Evolutionary conservation across 2,329 filamentous ascomycete genomes (phyloP).

Genomic region (Coleophoma eucalyptorum): DNA sequence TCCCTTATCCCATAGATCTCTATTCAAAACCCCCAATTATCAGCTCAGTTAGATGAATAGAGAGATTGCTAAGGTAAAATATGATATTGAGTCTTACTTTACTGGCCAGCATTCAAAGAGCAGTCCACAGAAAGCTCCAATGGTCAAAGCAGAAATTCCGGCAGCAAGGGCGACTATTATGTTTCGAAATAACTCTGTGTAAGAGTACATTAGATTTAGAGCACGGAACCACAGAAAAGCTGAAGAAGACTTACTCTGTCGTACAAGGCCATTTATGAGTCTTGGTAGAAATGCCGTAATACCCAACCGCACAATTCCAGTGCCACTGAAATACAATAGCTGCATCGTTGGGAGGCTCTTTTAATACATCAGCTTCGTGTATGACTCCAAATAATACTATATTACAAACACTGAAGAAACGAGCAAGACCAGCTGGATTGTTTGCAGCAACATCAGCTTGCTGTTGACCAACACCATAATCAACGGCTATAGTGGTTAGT

Average conservation of each 20-base stretch:
- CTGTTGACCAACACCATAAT: slow-evolving; percentile 2
- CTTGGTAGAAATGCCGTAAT: slow-evolving; percentile 31
- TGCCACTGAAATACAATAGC: slow-evolving; percentile 23
- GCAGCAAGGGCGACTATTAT: not conserved
- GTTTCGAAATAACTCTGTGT: slow-evolving; percentile 29
- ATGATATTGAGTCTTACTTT: too few species aligned
- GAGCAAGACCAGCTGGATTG: not conserved
- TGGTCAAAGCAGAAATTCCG: not conserved
- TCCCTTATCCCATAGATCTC: slow-evolving; percentile 9
- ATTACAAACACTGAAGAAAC: slow-evolving; percentile 6
- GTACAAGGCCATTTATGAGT: slow-evolving; percentile 9
- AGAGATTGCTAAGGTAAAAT: too few species aligned
- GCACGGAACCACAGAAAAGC: too few species aligned
- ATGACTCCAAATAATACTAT: too few species aligned
- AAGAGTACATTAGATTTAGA: too few species aligned
- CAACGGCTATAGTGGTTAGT: too few species aligned
- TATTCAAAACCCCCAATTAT: too few species aligned
- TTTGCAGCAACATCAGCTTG: not conserved
- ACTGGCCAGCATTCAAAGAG: not conserved
- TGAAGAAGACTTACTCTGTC: too few species aligned
- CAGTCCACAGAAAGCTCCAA: not conserved
- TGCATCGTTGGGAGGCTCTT: slow-evolving; percentile 8
- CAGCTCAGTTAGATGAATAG: too few species aligned
- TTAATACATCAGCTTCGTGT: too few species aligned
- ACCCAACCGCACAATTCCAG: slow-evolving; percentile 28